Percentiles rank a stretch among this genome's conserved stretches.
Evolutionary conservation across 257 asterid genomes (phyloP).

Genomic region (Jacaranda mimosifolia): DNA sequence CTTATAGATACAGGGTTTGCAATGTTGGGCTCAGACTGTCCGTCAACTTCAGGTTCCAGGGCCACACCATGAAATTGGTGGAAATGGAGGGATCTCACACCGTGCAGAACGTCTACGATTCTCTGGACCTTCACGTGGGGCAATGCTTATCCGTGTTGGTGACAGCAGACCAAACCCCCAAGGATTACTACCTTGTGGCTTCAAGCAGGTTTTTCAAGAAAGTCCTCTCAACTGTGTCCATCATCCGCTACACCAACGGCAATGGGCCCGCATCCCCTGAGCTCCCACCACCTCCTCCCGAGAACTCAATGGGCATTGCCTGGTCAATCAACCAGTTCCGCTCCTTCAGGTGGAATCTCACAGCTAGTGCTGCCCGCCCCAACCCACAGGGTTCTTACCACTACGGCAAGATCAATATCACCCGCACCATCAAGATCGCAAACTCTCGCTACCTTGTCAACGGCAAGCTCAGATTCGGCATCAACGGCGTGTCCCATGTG

Average conservation of each 20-base stretch:
- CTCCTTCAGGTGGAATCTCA: slow-evolving; percentile 68
- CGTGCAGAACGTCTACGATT: slow-evolving; percentile 58
- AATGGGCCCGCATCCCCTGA: slow-evolving; percentile 47
- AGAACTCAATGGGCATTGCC: slow-evolving; percentile 51
- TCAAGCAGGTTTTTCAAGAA: slow-evolving; percentile 56
- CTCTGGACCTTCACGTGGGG: slow-evolving; percentile 62
- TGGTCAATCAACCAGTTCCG: slow-evolving; percentile 69
- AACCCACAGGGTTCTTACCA: slow-evolving; percentile 71
- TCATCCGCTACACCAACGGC: slow-evolving; percentile 45
- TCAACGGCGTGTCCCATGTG: slow-evolving; percentile 60
- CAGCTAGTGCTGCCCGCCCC: slow-evolving; percentile 68
- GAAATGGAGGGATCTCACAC: slow-evolving; percentile 70
- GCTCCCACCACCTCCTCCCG: slow-evolving; percentile 61
- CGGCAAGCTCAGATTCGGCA: slow-evolving; percentile 60
- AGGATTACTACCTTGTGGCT: slow-evolving; percentile 59
- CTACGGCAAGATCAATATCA: slow-evolving; percentile 65
- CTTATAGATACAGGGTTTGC: slow-evolving; percentile 63
- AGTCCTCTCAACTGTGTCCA: slow-evolving; percentile 45
- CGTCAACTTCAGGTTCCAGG: slow-evolving; percentile 56
- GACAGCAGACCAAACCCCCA: slow-evolving; percentile 54
- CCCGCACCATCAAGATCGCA: slow-evolving; percentile 60
- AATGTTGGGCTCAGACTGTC: slow-evolving; percentile 57
- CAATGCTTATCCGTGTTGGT: slow-evolving; percentile 62
- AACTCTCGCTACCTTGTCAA: slow-evolving; percentile 36
- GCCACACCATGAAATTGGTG: slow-evolving; percentile 59